Conservation (phyloP, 768 basidiomycete species). For the Boletus sp. region DNA sequence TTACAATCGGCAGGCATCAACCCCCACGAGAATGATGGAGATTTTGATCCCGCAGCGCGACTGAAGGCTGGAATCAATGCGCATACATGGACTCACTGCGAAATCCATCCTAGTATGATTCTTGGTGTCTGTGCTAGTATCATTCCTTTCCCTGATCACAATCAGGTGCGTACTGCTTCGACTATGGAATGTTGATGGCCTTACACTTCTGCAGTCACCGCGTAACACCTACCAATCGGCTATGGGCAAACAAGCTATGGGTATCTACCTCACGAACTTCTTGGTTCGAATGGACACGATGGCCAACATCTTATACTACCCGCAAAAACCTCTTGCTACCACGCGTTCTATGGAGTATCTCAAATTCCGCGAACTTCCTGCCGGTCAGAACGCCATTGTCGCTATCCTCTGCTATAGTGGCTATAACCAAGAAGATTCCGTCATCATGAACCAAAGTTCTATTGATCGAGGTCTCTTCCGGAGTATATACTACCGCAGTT, state of each 20-base stretch:
- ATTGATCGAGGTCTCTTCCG: constrained; percentile 98
- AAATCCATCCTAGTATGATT: constrained; percentile 99
- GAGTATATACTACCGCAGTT: constrained; percentile 97
- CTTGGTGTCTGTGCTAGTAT: constrained; percentile 98
- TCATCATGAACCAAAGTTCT: constrained; percentile 99
- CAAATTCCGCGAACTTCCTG: constrained; percentile 96
- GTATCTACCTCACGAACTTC: constrained; percentile 97
- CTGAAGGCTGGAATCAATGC: constrained; percentile 81
- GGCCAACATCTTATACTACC: constrained; percentile 99
- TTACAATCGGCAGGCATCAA: constrained; percentile 58
- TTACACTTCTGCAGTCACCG: constrained; percentile 64
- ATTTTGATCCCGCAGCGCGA: constrained; percentile 84
- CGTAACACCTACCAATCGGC: constrained; percentile 99
- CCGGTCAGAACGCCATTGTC: constrained; percentile 98
- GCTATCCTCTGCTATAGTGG: constrained; percentile 98
- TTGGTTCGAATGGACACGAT: constrained; percentile 99
- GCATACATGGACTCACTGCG: constrained; percentile 97
- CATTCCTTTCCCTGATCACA: constrained; percentile 99
- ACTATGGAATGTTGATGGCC: background rate
- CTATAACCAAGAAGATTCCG: constrained; percentile 99
- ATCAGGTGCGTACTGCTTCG: constrained; percentile 63
- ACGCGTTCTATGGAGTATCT: constrained; percentile 99
- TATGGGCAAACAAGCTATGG: constrained; percentile 99
- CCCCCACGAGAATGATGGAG: constrained; percentile 55
- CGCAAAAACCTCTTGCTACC: constrained; percentile 97